Evolutionary conservation across 106 monocot genomes (phyloP), one percentile per base, ranked within the genome.

Genomic region (Dendrobium huoshanense): DNA sequence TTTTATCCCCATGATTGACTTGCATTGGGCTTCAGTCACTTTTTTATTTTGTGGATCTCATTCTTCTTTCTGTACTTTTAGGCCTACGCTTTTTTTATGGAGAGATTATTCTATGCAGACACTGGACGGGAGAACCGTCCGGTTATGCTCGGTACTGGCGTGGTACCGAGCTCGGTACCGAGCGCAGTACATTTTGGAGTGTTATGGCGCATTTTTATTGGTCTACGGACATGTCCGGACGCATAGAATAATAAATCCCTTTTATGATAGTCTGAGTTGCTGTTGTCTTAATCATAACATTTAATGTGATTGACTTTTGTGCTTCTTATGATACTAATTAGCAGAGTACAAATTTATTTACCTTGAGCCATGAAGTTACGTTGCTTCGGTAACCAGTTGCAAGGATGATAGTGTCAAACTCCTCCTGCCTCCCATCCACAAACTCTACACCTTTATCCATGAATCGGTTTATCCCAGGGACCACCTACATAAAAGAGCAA

Each of bases 331-430:
- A 41, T 41, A 67, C 48, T 78, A 25, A 31, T 24, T 24, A 45
- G 15, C 20, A 31, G 9, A 58, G 37, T 10, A 37, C 18, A 51
- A 42, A 11, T 24, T 48, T 86, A 55, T 27, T 77, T 76, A 93
- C 95, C 95, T 95, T 93, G 75, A 95, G 88, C 95, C 95, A 95
- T 41, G 89, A 88, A 55, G 91, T 83, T 5, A 95, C 93, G 44
- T 91, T 95, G 87, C 95, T 95, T 67, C 48, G 81, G 75, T 95
- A 95, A 19, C 95, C 95, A 22, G 95, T 93, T 59, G 95, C 95
- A 2, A 95, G 82, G 80, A 95, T 93, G 47, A 95, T 78, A 1
- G 91, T 77, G 55, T 93, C 83, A 42, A 93, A 95, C 4, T 88
- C 86, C 51, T 88, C 91, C 18, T 79, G 77, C 75, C 73, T 85